These are phyloP conservation scores for Thalassiosira hispida DNA, from an alignment of 352 stramenopile genomes.

Conservation along the genomic window DNA sequence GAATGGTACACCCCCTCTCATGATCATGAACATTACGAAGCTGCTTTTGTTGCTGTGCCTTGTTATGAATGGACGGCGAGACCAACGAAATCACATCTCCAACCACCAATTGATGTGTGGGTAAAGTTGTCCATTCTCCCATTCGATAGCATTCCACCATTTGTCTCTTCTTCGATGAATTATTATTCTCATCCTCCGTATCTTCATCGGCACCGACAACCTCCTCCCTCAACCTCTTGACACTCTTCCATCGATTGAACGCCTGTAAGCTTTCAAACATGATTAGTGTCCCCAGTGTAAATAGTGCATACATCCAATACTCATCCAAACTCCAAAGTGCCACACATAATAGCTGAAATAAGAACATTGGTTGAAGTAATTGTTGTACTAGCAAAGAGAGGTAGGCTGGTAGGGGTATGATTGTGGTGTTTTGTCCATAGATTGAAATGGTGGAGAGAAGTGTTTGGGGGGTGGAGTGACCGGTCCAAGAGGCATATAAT, in stretches of 20 bases:
- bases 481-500: conserved; percentile 71
- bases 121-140: conserved; percentile 57
- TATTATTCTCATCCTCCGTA: conserved; percentile 78
- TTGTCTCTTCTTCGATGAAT: conserved; percentile 5
- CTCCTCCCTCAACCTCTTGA: conserved; percentile 91
- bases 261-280: conserved; percentile 97
- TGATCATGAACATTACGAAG: conserved; percentile 36
- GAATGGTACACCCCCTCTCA: conserved; percentile 80
- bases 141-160: conserved; percentile 47
- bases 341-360: conserved; percentile 99
- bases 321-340: conserved; percentile 98
- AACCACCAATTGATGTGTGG: conserved; percentile 68
- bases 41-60: conserved; percentile 10
- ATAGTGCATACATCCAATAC: conserved; percentile 99
- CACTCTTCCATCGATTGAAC: conserved; percentile 93
- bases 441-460: conserved; percentile 30
- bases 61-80: conserved; percentile 19
- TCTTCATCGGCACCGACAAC: conserved; percentile 76
- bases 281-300: conserved; percentile 97
- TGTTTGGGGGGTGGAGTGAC: conserved; percentile 30
- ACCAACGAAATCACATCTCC: conserved; percentile 80
- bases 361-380: conserved; percentile 96
- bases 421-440: conserved; percentile 92
- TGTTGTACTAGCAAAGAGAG: conserved; percentile 96
- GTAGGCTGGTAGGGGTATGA: conserved; percentile 94